Evolutionary conservation across 169 alveolate species (phyloP).

Genomic region (Plasmodium chabaudi): DNA sequence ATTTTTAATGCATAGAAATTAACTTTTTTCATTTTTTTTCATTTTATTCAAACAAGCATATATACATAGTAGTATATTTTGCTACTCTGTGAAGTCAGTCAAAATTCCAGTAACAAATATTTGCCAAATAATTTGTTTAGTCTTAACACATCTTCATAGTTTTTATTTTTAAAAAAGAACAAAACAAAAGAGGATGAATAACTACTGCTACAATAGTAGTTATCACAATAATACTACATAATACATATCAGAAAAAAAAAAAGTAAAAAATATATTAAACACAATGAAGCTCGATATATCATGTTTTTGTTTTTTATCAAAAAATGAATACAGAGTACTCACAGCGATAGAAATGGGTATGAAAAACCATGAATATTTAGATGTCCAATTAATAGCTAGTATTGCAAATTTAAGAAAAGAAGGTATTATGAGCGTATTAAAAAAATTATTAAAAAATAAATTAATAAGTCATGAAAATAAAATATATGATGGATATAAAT

Average conservation of each 20-base stretch:
- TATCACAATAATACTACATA: background rate
- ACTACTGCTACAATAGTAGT: no score
- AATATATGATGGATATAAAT: constrained; percentile 97
- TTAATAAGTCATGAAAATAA: constrained; percentile 94
- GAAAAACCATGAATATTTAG: constrained; percentile 99
- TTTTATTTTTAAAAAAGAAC: background rate
- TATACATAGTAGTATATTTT: no score
- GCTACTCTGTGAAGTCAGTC: background rate
- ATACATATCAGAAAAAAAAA: background rate
- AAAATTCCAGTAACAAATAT: background rate
- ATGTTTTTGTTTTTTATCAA: constrained; percentile 36
- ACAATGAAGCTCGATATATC: constrained; percentile 70
- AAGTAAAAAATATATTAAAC: background rate
- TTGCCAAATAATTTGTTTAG: no score
- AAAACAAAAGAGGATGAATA: no score
- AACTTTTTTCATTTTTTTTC: no score
- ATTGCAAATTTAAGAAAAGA: constrained; percentile 96
- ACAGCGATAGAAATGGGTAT: constrained; percentile 99
- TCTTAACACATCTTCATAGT: background rate
- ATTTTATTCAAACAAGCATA: no score
- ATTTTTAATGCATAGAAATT: no score
- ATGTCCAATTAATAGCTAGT: constrained; percentile 95
- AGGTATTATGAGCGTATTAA: constrained; percentile 89
- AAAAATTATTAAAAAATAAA: constrained; percentile 93
- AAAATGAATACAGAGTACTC: constrained; percentile 91